phyloP scores from a whole-genome alignment of 768 basidiomycete genomes.

The Candolleomyces efflorescens region DNA sequence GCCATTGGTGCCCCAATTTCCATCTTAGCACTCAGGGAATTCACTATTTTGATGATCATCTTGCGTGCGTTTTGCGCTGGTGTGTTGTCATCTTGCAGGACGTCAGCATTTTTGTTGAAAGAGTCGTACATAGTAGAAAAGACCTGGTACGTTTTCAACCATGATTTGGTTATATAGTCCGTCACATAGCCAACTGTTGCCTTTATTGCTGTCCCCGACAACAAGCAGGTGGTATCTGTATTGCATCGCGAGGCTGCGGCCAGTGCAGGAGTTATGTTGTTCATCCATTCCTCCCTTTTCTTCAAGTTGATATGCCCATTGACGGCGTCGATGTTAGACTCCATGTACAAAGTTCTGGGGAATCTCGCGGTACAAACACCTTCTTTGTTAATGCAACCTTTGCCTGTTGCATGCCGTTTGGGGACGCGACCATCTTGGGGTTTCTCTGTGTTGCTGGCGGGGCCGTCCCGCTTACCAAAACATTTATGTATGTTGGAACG shows the following conservation, averaged over 20 bases:
- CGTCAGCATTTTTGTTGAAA: too few species aligned
- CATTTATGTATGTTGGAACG: background rate
- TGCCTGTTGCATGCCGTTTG: background rate
- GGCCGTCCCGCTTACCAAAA: background rate
- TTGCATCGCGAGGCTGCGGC: conserved; percentile 30
- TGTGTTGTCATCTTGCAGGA: too few species aligned
- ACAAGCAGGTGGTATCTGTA: conserved; percentile 29
- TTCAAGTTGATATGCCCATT: background rate
- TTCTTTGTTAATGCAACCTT: background rate
- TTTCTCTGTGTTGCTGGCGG: too few species aligned
- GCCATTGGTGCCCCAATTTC: too few species aligned
- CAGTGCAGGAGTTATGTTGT: conserved; percentile 19
- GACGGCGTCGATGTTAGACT: background rate
- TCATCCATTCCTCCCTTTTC: background rate
- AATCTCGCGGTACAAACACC: background rate
- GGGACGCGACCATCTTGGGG: background rate
- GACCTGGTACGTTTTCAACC: conserved; percentile 28
- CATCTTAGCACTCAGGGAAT: too few species aligned
- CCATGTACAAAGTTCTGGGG: background rate
- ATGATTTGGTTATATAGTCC: conserved; percentile 33
- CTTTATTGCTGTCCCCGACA: conserved; percentile 33
- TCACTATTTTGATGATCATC: too few species aligned
- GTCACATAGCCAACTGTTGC: conserved; percentile 28
- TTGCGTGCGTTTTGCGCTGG: too few species aligned
- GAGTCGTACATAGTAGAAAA: conserved; percentile 25